Evolutionary conservation across 129 eudicot genomes (phyloP), one percentile per base, ranked within the genome.

Genomic region (Artemisia tridentata): DNA sequence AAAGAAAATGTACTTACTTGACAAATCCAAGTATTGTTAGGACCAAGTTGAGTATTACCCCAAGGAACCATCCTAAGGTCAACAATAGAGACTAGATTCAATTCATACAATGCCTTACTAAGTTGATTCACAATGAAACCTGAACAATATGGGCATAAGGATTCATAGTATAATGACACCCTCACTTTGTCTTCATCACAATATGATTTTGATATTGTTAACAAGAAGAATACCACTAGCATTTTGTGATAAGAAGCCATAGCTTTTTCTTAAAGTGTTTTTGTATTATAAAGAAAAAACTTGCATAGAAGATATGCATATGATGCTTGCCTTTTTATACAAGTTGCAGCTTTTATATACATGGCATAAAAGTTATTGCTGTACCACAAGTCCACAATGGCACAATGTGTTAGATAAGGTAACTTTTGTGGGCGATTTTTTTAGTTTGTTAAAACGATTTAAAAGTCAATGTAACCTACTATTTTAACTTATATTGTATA

Each of bases 141-240:
- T 67, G 91, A 86, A 65, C 98, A 92, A 68, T 60, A 92, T 31
- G 98, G 98, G 60, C 98, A 92, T 19, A 92, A 83, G 11, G 98
- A 65, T 77, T 92, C 98, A 75, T 81, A 92, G 79, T 89, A 92
- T 64, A 92, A 72, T 48, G 98, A 83, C 20, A 92, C 72, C 13
- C 65, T 79, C 61, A 92, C 98, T 62, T 69, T 84, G 16, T 81
- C 73, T 34, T 47, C 78, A 51, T 23, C 25, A 23, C 54, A 56
- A 48, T 59, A 17, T 68, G 78, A 55, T 72, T 65, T 77, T 70
- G 71, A 19, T 25, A 70, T 64, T 57, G 74, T 38, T 38, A 77
- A 65, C 76, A 80, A 62, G 66, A 80, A 63, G 55, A 81, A 31
- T 59, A 68, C 56, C 53, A 80, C 71, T 29, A 61, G 50, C 63